Evolutionary conservation across 768 basidiomycete species (phyloP).

Genomic region (Boletus sp.): DNA sequence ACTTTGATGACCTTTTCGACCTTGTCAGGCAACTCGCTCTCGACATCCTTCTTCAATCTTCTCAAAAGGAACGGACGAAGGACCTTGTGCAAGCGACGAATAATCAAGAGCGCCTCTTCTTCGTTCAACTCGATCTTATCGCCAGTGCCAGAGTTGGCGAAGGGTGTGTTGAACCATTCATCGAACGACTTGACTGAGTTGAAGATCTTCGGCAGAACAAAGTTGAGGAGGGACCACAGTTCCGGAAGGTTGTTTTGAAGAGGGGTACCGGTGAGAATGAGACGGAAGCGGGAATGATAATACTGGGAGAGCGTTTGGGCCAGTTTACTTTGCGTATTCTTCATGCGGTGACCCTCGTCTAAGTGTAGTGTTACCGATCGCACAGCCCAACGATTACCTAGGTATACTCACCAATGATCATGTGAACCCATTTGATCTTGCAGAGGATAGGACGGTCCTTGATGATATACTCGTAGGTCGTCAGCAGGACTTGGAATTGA

Average conservation of each 20-base stretch:
- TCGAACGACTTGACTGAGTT: conserved; percentile 99
- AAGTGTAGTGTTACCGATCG: conserved; percentile 1
- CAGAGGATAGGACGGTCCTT: conserved; percentile 89
- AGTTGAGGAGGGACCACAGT: conserved; percentile 93
- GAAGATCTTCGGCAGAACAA: conserved; percentile 93
- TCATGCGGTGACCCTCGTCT: conserved; percentile 99
- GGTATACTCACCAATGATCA: conserved; percentile 78
- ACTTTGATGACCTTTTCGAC: conserved; percentile 98
- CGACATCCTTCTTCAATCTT: conserved; percentile 94
- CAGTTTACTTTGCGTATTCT: conserved; percentile 90
- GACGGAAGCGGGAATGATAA: conserved; percentile 89
- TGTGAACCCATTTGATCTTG: conserved; percentile 94
- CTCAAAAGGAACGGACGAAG: conserved; percentile 91
- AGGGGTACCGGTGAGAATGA: conserved; percentile 94
- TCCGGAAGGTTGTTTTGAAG: conserved; percentile 97
- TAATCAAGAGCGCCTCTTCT: conserved; percentile 98
- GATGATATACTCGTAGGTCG: conserved; percentile 97
- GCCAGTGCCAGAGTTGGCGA: conserved; percentile 95
- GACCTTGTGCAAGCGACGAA: conserved; percentile 94
- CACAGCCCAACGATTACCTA: neutral
- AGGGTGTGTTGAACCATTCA: conserved; percentile 99
- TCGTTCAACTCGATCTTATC: conserved; percentile 99
- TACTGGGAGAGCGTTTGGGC: conserved; percentile 86
- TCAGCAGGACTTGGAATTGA: conserved; percentile 89
- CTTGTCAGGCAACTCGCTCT: conserved; percentile 93